Evolutionary conservation across 2,329 filamentous ascomycete genomes (phyloP).

Genomic region (Colletotrichum lentis): DNA sequence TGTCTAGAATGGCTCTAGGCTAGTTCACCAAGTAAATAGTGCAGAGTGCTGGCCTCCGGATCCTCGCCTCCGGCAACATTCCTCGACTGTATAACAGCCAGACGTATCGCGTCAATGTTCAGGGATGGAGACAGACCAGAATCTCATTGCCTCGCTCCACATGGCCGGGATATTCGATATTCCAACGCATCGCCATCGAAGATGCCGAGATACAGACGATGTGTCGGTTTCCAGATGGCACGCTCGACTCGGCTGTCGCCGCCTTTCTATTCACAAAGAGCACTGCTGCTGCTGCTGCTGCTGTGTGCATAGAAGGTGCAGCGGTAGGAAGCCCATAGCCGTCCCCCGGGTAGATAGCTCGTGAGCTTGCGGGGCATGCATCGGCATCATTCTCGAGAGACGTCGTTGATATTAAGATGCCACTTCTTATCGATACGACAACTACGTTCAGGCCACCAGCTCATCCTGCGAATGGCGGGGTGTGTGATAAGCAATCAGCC

Average conservation of each 20-base stretch:
- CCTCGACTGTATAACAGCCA: neutral
- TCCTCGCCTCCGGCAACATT: neutral
- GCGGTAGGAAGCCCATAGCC: neutral
- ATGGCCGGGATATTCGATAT: no score
- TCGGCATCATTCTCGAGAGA: neutral
- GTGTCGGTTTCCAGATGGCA: neutral
- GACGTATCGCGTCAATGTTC: no score
- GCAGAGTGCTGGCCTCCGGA: neutral
- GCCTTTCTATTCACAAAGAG: constrained; percentile 40
- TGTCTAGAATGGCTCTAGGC: neutral
- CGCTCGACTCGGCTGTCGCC: constrained; percentile 42
- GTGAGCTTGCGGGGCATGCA: neutral
- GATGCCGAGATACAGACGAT: neutral
- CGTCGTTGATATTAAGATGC: constrained; percentile 30
- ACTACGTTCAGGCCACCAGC: constrained; percentile 19
- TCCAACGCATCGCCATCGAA: neutral
- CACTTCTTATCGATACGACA: constrained; percentile 27
- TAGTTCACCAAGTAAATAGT: neutral
- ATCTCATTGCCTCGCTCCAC: neutral
- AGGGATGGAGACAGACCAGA: neutral
- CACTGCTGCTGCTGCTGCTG: neutral
- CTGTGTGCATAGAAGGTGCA: neutral
- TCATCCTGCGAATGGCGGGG: constrained; percentile 8
- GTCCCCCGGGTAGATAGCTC: neutral
- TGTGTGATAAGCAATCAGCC: constrained; percentile 22